Base-by-base conservation (phyloP, 2,329 filamentous ascomycete species). In the Mycogone perniciosa region DNA sequence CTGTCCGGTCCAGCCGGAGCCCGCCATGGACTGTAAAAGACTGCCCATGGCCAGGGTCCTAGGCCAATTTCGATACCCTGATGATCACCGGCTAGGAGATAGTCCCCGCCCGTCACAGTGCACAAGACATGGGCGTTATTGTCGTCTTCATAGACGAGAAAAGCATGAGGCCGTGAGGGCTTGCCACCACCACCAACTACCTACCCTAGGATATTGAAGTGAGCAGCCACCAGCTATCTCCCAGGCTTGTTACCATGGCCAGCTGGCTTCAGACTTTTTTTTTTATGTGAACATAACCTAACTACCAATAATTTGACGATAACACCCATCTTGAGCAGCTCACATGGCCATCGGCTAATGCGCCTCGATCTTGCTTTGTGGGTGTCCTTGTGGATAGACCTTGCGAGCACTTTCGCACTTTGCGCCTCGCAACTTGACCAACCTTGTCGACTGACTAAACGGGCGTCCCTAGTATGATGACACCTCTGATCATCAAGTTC, bases 311-410 rank as follows among this genome's bases (percentile, higher is more conserved):
- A 39, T 8, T 35, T 45, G 20, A 29, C 31, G 20, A 29, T 31
- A 42, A 8, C 31, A 44, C 38, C 43, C 38, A 31, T 31, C 46
- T 37, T 44, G 29, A 10, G 29, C 48, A 54, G 53, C 58, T 64
- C 62, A 64, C 62, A 64, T 64, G 62, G 57, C 57, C 29, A 44
- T 47, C 38, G 46, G 50, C 55, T 53, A 56, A 64, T 64, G 62
- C 62, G 58, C 62, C 56, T 52, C 52, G 44, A 50, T 60, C 51
- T 51, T 54, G 20, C 49, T n/a, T 48, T 52, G 58, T 58, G 55
- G 33, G 57, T 49, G 51, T 55, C 50, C 48, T 56, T 20, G 20
- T 38, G 35, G 20, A 20, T 20, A 20, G 20, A 20, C 20, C 20
- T 20, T 20, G 20, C 20, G 20, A 20, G 20, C 3, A 20, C 20